Percentiles rank a stretch among this genome's conserved stretches.
Evolutionary conservation across 306 rosid species (phyloP).

Genomic region (Citrullus amarus): DNA sequence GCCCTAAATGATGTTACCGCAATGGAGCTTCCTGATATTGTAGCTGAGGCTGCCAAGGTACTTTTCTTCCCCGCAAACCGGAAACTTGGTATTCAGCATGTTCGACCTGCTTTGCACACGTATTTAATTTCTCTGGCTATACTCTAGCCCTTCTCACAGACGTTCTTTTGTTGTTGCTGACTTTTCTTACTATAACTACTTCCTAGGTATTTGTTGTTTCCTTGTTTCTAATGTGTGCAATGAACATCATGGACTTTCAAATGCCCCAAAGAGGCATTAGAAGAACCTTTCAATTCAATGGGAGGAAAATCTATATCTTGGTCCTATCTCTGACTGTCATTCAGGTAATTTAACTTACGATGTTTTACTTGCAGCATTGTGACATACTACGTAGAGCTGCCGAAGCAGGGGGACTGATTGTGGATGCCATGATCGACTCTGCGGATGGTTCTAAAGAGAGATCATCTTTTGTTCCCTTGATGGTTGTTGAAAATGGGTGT

Average conservation of each 20-base stretch:
- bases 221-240: not conserved
- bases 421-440: conserved; percentile 78
- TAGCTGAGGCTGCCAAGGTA: conserved; percentile 99
- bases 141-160: not conserved
- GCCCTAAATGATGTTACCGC: conserved; percentile 95
- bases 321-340: not conserved
- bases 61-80: conserved; percentile 11
- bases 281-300: not conserved
- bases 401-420: conserved; percentile 87
- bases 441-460: conserved; percentile 40
- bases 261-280: not conserved
- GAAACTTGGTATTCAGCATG: conserved; percentile 1
- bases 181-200: not conserved
- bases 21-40: conserved; percentile 91
- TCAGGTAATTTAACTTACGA: not conserved
- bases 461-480: conserved; percentile 50
- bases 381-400: conserved; percentile 95
- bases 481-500: conserved; percentile 95
- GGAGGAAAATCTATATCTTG: not conserved
- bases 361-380: conserved; percentile 56
- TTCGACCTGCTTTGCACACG: not conserved
- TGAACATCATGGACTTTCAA: not conserved
- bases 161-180: not conserved
- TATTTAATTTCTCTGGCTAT: not conserved
- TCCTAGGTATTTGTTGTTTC: not conserved